phyloP scores from a whole-genome alignment of 1,284 basidiomycete species.

The Pterulicium gracile region DNA sequence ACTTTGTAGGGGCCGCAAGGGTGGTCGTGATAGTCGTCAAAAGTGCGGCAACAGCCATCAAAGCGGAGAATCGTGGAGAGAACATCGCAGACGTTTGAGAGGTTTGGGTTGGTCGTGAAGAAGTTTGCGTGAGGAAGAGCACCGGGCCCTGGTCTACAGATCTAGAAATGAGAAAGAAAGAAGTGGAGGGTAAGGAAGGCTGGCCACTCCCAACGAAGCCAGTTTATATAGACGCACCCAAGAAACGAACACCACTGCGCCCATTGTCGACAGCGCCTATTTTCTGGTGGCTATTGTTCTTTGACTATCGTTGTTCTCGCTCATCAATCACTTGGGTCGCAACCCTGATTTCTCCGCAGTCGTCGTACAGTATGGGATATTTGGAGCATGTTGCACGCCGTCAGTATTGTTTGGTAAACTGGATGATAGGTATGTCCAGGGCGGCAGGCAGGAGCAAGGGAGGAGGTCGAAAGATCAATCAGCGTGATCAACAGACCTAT shows the following conservation, averaged over 20 bases:
- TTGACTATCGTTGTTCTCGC: constrained; percentile 11
- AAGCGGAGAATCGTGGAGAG: background rate
- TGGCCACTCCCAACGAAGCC: too few species aligned
- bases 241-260: too few species aligned
- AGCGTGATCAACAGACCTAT: too few species aligned
- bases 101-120: background rate
- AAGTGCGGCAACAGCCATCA: background rate
- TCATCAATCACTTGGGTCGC: too few species aligned
- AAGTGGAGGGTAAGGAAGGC: too few species aligned
- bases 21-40: background rate
- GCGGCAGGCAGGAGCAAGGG: too few species aligned
- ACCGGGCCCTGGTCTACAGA: background rate
- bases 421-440: too few species aligned
- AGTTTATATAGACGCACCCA: background rate
- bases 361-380: too few species aligned
- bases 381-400: too few species aligned
- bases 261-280: background rate
- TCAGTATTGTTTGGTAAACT: too few species aligned
- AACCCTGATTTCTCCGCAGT: too few species aligned
- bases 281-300: background rate
- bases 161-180: background rate
- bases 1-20: background rate
- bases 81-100: background rate
- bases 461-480: too few species aligned
- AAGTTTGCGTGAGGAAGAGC: background rate